A percentile compares a stretch with the other conserved stretches of the same genome.
Evolutionary conservation across 2,329 filamentous ascomycete species (phyloP).

Genomic region (Nannizziopsis barbatae): DNA sequence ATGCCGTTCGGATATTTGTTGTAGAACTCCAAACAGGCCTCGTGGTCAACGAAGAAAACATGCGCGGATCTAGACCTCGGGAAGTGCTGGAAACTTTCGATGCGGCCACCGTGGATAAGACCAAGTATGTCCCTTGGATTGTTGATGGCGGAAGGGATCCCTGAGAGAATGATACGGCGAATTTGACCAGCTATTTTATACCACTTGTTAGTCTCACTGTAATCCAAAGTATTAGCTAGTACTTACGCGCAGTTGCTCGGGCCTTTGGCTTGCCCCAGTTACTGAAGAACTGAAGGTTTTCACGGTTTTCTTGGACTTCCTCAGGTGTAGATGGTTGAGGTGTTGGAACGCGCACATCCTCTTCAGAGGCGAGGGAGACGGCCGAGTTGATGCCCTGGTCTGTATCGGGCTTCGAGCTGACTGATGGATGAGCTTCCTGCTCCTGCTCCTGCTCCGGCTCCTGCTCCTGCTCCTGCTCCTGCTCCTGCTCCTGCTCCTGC

Average conservation of each 20-base stretch:
- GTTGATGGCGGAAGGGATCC: constrained; percentile 26
- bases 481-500: no score
- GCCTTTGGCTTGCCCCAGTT: constrained; percentile 23
- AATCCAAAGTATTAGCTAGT: not conserved
- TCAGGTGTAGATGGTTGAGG: not conserved
- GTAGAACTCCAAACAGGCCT: constrained; percentile 28
- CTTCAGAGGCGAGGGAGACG: not conserved
- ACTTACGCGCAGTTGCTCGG: constrained; percentile 23
- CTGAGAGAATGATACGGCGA: constrained; percentile 25
- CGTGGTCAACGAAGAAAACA: constrained; percentile 28
- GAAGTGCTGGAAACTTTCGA: constrained; percentile 26
- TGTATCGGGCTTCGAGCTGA: not conserved
- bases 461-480: no score
- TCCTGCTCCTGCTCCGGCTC: no score
- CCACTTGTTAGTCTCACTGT: not conserved
- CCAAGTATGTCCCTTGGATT: constrained; percentile 26
- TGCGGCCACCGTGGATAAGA: constrained; percentile 29
- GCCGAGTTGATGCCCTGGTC: not conserved
- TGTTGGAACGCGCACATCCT: no score
- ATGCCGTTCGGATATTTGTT: constrained; percentile 30
- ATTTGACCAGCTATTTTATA: constrained; percentile 3
- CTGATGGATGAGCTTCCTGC: no score
- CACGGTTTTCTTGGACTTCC: constrained; percentile 20
- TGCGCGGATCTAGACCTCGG: constrained; percentile 19
- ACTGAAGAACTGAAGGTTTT: constrained; percentile 23